Conservation (phyloP, 1,139 yeast species). For the Candida mesenterica region DNA sequence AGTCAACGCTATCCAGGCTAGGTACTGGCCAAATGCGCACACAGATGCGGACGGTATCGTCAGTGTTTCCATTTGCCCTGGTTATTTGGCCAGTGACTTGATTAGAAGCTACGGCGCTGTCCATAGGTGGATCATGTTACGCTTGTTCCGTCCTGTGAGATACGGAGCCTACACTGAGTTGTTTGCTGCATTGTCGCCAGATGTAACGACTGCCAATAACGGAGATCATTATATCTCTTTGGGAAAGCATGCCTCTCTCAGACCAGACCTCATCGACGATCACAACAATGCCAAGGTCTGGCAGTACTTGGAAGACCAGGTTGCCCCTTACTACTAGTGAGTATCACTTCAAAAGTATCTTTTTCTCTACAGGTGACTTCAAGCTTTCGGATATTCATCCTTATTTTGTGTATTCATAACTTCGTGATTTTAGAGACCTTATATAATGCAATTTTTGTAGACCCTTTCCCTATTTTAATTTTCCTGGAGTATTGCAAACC, state of each 20-base stretch:
- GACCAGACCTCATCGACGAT: conserved; percentile 4
- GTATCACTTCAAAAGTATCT: no score
- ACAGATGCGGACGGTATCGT: conserved; percentile 22
- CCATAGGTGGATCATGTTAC: background rate
- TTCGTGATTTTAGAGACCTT: no score
- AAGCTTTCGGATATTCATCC: no score
- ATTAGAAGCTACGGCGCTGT: conserved; percentile 22
- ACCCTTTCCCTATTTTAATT: no score
- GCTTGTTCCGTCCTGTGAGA: conserved; percentile 1
- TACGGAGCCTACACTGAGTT: conserved; percentile 22
- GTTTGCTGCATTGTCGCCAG: conserved; percentile 20
- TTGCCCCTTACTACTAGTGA: no score
- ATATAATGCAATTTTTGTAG: no score
- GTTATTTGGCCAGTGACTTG: conserved; percentile 40
- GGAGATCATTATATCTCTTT: conserved; percentile 5
- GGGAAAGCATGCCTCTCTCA: conserved; percentile 2
- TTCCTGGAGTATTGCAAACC: no score
- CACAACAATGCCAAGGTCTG: conserved; percentile 4
- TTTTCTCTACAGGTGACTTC: no score
- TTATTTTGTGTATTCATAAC: no score
- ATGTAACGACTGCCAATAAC: conserved; percentile 6
- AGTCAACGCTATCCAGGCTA: conserved; percentile 38
- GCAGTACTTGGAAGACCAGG: conserved; percentile 7
- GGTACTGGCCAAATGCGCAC: conserved; percentile 37
- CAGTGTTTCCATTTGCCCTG: conserved; percentile 46